Evolutionary conservation across 768 basidiomycete genomes (phyloP).

Genomic region (Coprinopsis cinerea): DNA sequence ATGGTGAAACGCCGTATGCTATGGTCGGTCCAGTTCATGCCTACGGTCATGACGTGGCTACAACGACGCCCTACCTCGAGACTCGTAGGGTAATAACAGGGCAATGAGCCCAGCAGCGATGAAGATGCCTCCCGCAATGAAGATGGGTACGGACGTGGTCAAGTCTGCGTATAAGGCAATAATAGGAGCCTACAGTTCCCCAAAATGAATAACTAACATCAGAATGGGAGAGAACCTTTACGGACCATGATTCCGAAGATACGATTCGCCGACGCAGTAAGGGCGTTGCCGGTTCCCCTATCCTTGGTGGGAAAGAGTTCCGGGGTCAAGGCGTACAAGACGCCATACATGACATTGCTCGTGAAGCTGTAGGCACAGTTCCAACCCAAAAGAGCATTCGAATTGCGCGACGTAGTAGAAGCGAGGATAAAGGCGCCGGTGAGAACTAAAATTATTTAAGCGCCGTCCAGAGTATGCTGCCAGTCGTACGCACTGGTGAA

Average conservation of each 20-base stretch:
- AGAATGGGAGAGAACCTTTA: conserved; percentile 7
- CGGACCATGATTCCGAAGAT: conserved; percentile 70
- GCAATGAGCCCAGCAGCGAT: conserved; percentile 54
- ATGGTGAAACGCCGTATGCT: neutral
- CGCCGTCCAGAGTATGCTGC: too few species aligned
- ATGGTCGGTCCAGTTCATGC: neutral
- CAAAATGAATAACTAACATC: neutral
- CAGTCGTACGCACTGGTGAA: conserved; percentile 57
- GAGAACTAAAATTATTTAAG: too few species aligned
- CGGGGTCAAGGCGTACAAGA: conserved; percentile 63
- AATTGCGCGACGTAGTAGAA: conserved; percentile 68
- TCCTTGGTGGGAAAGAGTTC: conserved; percentile 71
- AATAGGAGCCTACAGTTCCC: conserved; percentile 48
- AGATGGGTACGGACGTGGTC: conserved; percentile 60
- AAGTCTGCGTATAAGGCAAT: conserved; percentile 66
- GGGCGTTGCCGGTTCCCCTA: conserved; percentile 67
- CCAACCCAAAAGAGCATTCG: conserved; percentile 67
- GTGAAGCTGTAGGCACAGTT: conserved; percentile 69
- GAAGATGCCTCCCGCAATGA: conserved; percentile 61
- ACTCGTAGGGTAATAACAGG: conserved; percentile 64
- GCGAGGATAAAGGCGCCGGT: conserved; percentile 73
- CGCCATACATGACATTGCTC: conserved; percentile 67
- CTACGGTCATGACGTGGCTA: conserved; percentile 18
- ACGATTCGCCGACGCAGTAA: conserved; percentile 58
- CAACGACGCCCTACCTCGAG: conserved; percentile 60